Base-by-base conservation (phyloP, 805 yeast genomes). In the Suhomyces canberraensis region DNA sequence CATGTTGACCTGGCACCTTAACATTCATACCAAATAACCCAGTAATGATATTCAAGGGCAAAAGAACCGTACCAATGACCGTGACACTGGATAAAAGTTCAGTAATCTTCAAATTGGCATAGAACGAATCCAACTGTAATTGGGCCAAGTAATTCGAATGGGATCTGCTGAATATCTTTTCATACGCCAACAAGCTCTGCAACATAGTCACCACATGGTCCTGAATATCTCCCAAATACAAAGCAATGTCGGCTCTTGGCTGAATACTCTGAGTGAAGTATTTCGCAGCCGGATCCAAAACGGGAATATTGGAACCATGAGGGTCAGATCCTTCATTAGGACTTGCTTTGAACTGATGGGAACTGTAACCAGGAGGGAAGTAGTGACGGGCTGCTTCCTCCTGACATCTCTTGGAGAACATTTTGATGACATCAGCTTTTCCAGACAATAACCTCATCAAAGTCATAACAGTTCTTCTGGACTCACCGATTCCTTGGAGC, bases 161-260 rank as follows among this genome's bases (percentile, higher is more conserved):
- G 4, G 59, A 52, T 25, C 60, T 41, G 35, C 54, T 46, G 25
- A 55, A 54, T 16, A 54, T 54, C 44, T 54, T 54, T 33, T 55
- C 60, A 33, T 54, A 55, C 7, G 60, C 58, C 19, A 51, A 40
- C 45, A 55, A 53, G 44, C 54, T 55, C 29, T 53, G 60, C 37
- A 51, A 53, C 60, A 55, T 55, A 18, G 60, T 54, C 22, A 52
- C 56, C 31, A 55, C 58, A 55, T 55, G 60, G 46, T 55, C 60
- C 44, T 54, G 59, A 36, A 55, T 55, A 42, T 55, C 60, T 9
- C 58, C 59, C 43, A 55, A 45, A 31, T 53, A 55, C 45, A 55
- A 49, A 1, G 60, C 60, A 36, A 55, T 55, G 33, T 56, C 60
- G 13, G 58, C 59, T 21, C 60, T 44, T 11, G 59, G 60, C 29